Evolutionary conservation across 345 rosid species (phyloP), one percentile per base, ranked within the genome.

Genomic region (Salix caprea): DNA sequence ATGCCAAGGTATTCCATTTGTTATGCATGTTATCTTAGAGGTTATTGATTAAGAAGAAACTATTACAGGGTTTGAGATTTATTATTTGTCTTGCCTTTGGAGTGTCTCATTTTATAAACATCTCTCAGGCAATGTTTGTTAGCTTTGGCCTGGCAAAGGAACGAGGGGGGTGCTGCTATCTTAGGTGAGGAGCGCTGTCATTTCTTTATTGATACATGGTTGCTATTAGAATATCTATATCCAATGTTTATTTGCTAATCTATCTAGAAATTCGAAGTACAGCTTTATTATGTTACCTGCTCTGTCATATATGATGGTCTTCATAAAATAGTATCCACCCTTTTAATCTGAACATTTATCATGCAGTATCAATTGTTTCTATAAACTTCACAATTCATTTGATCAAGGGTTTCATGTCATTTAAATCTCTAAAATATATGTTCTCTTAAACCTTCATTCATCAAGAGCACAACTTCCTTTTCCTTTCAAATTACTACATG

Each of bases 101-200:
- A 61, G 30, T 70, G 65, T 66, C 70, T 66, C 40, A 60, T 74
- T 24, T 48, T 14, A 18, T 69, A 37, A 30, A 40, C 15, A 62
- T 82, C 73, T 81, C 46, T 48, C 87, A 96, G 99, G 99, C 98
- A 65, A 91, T 96, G 98, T 96, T 96, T 84, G 91, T 96, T 67
- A 89, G 91, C 87, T 96, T 96, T 91, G 99, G 98, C 34, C 88
- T 96, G 66, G 98, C 99, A 30, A 91, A 82, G 87, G 98, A 96
- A 88, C 86, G 95, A 85, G 92, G 84, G 80, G 97, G 99, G 39
- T 81, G 89, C 86, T 92, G 98, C 86, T 96, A 91, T 70, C 86
- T 93, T 61, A 90, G 98, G 99, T 89, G 71, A 84, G 81, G 66
- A 32, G 70, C 78, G 39, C 68, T 75, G 60, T 61, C 74, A 21